Evolutionary conservation across 257 asterid species (phyloP), one percentile per base, ranked within the genome.

Genomic region (Capsicum baccatum): DNA sequence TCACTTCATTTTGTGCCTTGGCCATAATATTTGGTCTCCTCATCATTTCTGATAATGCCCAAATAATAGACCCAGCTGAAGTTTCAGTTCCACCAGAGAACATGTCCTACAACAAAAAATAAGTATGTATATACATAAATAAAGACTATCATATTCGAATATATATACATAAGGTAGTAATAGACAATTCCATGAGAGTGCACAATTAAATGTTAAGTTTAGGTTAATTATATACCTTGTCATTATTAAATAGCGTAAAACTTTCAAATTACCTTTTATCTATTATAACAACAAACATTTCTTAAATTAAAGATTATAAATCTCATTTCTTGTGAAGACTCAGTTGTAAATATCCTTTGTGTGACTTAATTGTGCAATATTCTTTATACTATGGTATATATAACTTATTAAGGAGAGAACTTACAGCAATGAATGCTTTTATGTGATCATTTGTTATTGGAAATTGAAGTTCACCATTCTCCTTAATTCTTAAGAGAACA

Each of bases 81-180:
- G 85, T 87, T 62, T 84, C 82, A 0, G 83, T 84, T 66, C 82
- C 89, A 5, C 81, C 89, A 19, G 84, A 15, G 3, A 85, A 85
- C 84, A 85, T 59, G 68, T 80, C 87, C 84, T 79, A 70, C 35
- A 13, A 3, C 35, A 58, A 76, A 14, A 26, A 68, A 19, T 52
- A 58, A 10, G 9, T 52, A 52, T 3, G 16, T 57, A 16, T 0
- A 17, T 8, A 1, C 62, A 57, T 57, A 57, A 17, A 58, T 58
- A 56, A 56, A 14, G n/a, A 14, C 60, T 44, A 44, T 4, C 48
- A 44, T 44, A 44, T 44, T 7, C 19, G 16, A 15, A 15, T 4
- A 67, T 8, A 8, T 67, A 14, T 39, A 39, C 44, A 39, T 7
- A 35, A 67, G 52, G 66, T 59, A 59, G 66, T 59, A 59, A 59